Conservation (phyloP, 495 filamentous ascomycete species). For the Neurospora sp. region DNA sequence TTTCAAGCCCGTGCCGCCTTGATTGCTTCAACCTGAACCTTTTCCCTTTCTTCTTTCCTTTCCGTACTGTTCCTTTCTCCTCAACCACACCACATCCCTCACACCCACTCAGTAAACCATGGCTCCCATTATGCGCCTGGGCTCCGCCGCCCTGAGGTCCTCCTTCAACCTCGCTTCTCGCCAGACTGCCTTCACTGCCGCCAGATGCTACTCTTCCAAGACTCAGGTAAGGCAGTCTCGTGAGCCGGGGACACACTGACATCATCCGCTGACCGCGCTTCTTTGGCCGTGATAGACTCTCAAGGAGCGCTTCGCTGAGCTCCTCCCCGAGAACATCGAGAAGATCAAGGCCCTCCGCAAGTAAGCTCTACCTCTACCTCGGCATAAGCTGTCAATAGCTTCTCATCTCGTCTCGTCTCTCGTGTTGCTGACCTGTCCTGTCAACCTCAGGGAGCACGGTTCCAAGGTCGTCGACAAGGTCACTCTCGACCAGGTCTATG, state of each 20-base stretch:
- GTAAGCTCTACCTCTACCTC: constrained; percentile 39
- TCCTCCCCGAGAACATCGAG: constrained; percentile 90
- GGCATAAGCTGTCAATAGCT: background rate
- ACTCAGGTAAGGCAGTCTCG: constrained; percentile 52
- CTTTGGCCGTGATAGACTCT: constrained; percentile 53
- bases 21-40: constrained; percentile 12
- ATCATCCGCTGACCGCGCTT: constrained; percentile 22
- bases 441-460: constrained; percentile 64
- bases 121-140: constrained; percentile 70
- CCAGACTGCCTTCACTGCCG: constrained; percentile 66
- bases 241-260: constrained; percentile 12
- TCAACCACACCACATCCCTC: constrained; percentile 7
- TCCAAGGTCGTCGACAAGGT: constrained; percentile 94
- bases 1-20: constrained; percentile 15
- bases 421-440: constrained; percentile 8
- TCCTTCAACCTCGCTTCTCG: constrained; percentile 50
- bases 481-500: constrained; percentile 97
- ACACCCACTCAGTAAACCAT: constrained; percentile 40
- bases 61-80: constrained; percentile 18
- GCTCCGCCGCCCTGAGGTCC: constrained; percentile 64
- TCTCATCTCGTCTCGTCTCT: background rate
- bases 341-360: constrained; percentile 97
- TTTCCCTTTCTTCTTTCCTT: constrained; percentile 14
- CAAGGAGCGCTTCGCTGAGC: constrained; percentile 96
- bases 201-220: constrained; percentile 86